Conservation (phyloP, 495 filamentous ascomycete species). For the Penicillium simplicissimum region DNA sequence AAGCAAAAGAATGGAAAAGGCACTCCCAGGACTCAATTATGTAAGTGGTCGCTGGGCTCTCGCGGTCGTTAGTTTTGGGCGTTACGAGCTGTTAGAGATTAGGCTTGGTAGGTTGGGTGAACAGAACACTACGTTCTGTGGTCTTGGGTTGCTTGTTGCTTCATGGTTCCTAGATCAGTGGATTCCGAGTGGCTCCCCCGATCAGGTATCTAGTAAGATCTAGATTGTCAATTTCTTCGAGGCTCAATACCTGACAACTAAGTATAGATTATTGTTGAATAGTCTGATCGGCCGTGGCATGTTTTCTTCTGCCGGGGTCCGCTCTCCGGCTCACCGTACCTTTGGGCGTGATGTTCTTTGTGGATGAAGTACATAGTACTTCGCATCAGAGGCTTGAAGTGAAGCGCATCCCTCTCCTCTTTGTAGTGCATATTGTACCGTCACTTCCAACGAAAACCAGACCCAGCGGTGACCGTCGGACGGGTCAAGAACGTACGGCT, state of each 20-base stretch:
- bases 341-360: not conserved
- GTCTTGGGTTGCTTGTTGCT: not conserved
- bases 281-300: not conserved
- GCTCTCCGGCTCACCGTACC: constrained; percentile 5
- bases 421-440: not conserved
- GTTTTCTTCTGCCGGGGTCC: not conserved
- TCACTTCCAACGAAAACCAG: not conserved
- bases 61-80: not conserved
- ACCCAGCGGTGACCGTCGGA: not conserved
- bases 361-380: not conserved
- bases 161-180: not conserved
- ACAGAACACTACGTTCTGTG: too few species aligned
- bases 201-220: not conserved
- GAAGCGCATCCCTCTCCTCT: not conserved
- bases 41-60: not conserved
- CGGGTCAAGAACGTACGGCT: constrained; percentile 6
- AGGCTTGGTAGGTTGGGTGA: not conserved
- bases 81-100: not conserved
- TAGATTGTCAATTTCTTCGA: not conserved
- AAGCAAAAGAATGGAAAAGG: too few species aligned
- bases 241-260: not conserved
- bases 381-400: not conserved
- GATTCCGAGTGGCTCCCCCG: not conserved
- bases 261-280: not conserved
- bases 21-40: not conserved